A percentile compares a stretch with the other conserved stretches of the same genome.
phyloP scores from a whole-genome alignment of 768 basidiomycete genomes.

The Macrocybe gigantea region DNA sequence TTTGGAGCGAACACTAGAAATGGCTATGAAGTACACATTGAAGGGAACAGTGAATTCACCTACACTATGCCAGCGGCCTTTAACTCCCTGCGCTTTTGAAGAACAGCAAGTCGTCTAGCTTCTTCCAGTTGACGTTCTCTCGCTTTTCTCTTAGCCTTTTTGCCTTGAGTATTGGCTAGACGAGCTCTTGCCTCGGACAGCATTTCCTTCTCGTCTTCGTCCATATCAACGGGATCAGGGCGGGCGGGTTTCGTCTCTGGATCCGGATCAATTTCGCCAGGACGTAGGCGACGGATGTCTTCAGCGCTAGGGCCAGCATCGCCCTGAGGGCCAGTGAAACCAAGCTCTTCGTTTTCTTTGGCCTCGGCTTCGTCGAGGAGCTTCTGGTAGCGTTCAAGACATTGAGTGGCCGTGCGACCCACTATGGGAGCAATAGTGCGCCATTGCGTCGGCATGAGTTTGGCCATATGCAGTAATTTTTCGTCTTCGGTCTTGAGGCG shows the following conservation, averaged over 20 bases:
- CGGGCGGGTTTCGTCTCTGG: conserved; percentile 98
- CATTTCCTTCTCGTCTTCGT: conserved; percentile 99
- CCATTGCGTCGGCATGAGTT: conserved; percentile 99
- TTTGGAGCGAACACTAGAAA: conserved; percentile 79
- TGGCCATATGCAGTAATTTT: conserved; percentile 94
- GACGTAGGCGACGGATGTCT: conserved; percentile 80
- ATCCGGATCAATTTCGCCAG: conserved; percentile 98
- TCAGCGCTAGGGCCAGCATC: conserved; percentile 89
- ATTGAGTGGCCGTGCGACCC: conserved; percentile 95
- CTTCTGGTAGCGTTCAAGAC: conserved; percentile 97
- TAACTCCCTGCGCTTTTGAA: conserved; percentile 96
- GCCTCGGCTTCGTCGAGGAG: conserved; percentile 95
- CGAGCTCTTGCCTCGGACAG: conserved; percentile 96
- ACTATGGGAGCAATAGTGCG: conserved; percentile 98
- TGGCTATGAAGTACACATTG: neutral
- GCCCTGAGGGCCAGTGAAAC: conserved; percentile 75
- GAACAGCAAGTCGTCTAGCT: conserved; percentile 85
- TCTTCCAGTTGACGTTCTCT: conserved; percentile 97
- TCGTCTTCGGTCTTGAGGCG: conserved; percentile 87
- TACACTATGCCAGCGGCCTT: conserved; percentile 98
- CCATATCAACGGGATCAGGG: conserved; percentile 99
- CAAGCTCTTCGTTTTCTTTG: conserved; percentile 93
- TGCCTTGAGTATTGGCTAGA: conserved; percentile 97
- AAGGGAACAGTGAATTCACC: conserved; percentile 19
- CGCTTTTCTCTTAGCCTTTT: conserved; percentile 98